These are phyloP conservation scores for Cadophora malorum DNA, from an alignment of 2,329 filamentous ascomycete genomes.

Conservation along the genomic window DNA sequence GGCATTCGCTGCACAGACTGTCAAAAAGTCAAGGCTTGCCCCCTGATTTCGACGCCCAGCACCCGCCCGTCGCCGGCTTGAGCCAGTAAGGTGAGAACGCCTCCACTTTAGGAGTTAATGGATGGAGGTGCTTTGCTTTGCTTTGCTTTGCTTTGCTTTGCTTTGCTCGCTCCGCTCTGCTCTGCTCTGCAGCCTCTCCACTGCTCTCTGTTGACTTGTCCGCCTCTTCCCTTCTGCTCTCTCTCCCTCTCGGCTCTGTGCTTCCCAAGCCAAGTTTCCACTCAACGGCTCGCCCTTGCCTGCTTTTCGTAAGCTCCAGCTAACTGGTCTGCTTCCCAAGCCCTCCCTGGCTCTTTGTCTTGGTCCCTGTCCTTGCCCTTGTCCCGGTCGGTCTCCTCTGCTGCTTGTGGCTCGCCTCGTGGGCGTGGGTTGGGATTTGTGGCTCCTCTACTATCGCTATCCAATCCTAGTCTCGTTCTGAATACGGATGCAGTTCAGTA, in stretches of 20 bases:
- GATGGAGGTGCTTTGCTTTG: too few relatives aligned
- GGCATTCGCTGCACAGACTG: neutral
- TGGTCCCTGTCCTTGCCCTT: neutral
- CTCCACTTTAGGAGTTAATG: neutral
- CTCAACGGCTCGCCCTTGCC: neutral
- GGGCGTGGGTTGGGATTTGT: neutral
- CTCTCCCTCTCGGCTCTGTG: neutral
- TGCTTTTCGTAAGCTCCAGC: neutral
- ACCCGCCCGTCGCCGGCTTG: neutral
- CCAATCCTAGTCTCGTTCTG: conserved; percentile 3
- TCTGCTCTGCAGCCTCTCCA: neutral
- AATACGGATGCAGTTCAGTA: conserved; percentile 7
- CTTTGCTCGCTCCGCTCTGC: neutral
- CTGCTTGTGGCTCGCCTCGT: conserved; percentile 2
- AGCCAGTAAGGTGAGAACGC: conserved; percentile 3
- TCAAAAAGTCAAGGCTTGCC: neutral
- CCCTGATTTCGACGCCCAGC: neutral
- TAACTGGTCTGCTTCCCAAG: neutral
- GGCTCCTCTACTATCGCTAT: neutral
- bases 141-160: too few relatives aligned
- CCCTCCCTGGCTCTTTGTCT: neutral
- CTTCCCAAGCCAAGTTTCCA: neutral
- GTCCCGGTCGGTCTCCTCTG: neutral
- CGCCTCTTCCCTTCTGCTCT: too few relatives aligned
- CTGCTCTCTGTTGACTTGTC: neutral